A percentile compares a stretch with the other conserved stretches of the same genome.
These are phyloP conservation scores for Marchantia polymorpha DNA, from an alignment of 225 moss, liverwort and hornwort genomes.

Conservation along the genomic window DNA sequence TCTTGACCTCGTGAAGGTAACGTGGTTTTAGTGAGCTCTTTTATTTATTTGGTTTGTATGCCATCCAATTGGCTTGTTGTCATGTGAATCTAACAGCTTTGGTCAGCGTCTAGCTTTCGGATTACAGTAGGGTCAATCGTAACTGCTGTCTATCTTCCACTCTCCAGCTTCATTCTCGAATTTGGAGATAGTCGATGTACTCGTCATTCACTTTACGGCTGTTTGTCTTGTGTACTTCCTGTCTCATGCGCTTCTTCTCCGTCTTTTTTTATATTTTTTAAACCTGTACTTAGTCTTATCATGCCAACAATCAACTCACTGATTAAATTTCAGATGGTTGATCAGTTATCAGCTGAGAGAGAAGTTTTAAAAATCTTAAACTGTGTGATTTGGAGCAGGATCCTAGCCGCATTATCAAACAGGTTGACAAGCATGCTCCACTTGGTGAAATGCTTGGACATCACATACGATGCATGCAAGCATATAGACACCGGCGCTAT, in stretches of 20 bases:
- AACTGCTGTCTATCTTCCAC: too few species aligned
- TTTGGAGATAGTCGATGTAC: too few species aligned
- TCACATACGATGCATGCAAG: constrained; percentile 87
- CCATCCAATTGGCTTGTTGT: neutral
- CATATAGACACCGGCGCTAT: constrained; percentile 65
- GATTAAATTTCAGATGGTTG: neutral
- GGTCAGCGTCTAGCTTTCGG: too few species aligned
- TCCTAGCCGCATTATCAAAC: constrained; percentile 68
- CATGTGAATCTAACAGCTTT: too few species aligned
- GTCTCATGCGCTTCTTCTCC: neutral
- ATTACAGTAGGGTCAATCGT: too few species aligned
- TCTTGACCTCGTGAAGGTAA: constrained; percentile 61
- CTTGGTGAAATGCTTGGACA: constrained; percentile 77
- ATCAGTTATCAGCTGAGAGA: neutral
- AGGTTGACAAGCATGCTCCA: constrained; percentile 76
- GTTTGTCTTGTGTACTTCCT: neutral
- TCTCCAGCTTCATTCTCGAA: too few species aligned
- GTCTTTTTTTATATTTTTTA: too few species aligned
- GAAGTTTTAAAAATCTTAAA: neutral
- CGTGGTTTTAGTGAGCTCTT: neutral
- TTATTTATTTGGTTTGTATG: neutral
- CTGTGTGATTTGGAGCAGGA: constrained; percentile 46
- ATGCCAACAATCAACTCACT: too few species aligned
- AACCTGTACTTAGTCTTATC: too few species aligned
- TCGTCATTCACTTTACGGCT: neutral